Evolutionary conservation across 176 grass and related monocot genomes (phyloP).

Genomic region (Aechmea fasciata): DNA sequence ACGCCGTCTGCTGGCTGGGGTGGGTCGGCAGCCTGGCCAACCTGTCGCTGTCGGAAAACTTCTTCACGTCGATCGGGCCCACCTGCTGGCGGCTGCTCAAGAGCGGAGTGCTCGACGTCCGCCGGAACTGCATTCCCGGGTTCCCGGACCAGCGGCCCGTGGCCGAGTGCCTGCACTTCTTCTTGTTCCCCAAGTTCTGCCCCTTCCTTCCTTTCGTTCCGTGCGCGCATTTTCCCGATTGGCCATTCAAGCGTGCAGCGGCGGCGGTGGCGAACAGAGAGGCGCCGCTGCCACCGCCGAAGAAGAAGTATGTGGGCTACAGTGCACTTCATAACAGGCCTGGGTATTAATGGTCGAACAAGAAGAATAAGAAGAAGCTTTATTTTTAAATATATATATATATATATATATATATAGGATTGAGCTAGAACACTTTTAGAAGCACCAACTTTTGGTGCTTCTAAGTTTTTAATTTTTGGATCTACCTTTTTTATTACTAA

Average conservation of each 20-base stretch:
- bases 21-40: slow-evolving; percentile 46
- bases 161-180: slow-evolving; percentile 50
- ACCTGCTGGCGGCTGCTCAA: slow-evolving; percentile 44
- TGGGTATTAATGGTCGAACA: background rate
- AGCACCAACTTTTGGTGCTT: no score
- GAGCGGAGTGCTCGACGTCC: slow-evolving; percentile 49
- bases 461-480: no score
- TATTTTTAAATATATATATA: no score
- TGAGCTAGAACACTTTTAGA: no score
- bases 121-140: slow-evolving; percentile 50
- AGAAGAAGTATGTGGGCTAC: background rate
- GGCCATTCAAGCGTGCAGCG: background rate
- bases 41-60: slow-evolving; percentile 65
- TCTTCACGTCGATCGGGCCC: slow-evolving; percentile 51
- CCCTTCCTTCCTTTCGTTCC: slow-evolving; percentile 58
- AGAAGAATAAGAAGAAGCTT: no score
- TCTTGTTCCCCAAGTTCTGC: slow-evolving; percentile 39
- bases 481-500: no score
- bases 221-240: slow-evolving; percentile 7
- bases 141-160: slow-evolving; percentile 50
- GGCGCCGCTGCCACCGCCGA: background rate
- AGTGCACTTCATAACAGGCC: background rate
- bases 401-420: no score
- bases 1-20: slow-evolving; percentile 52
- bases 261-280: background rate